Base-by-base conservation (phyloP, 805 yeast genomes). In the Wickerhamiella alocasiicola region DNA sequence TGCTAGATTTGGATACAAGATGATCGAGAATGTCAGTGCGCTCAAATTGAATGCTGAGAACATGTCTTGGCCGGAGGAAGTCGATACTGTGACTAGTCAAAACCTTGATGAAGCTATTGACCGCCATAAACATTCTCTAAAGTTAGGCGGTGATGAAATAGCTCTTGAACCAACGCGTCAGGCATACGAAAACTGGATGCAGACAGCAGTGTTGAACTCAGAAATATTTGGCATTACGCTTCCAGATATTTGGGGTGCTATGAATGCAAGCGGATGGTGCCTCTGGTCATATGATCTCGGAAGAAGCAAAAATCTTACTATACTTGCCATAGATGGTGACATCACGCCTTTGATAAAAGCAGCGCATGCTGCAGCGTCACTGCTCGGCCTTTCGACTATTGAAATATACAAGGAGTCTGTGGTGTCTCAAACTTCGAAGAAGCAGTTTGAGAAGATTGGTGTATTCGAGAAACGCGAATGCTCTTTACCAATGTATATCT, bases 1-100 rank as follows among this genome's bases (percentile, higher is more conserved):
- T 56, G 61, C 65, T 27, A 62, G 65, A 46, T 72, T 78, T 47
- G 94, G 87, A 5, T 60, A 50, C 48, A 35, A 46, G 16, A 21
- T 30, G 26, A 27, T 31, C 20, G 44, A 50, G 19, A 36, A 32
- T 26, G 16, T 29, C 25, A 5, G 15, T 12, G 24, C 19, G 2
- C 13, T 29, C 18, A 21, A 19, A 9, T 11, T 40, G 9, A 11
- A 7, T 2, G 25, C 20, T 15, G 12, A 27, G 26, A 9, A 26
- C 2, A 16, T 25, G n/a, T 13, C 6, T n/a, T 40, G 43, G 43
- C 43, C 43, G 18, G 16, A 7, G 11, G 30, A 20, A 3, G 39
- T 34, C 15, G 19, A 12, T 6, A 7, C 9, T 15, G 30, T 40
- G 12, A 6, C 15, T 21, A 28, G 31, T 24, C 27, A 17, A 1